Conservation (phyloP, 371 early-diverging fungal genomes). For the Blastocladiella emersonii region DNA sequence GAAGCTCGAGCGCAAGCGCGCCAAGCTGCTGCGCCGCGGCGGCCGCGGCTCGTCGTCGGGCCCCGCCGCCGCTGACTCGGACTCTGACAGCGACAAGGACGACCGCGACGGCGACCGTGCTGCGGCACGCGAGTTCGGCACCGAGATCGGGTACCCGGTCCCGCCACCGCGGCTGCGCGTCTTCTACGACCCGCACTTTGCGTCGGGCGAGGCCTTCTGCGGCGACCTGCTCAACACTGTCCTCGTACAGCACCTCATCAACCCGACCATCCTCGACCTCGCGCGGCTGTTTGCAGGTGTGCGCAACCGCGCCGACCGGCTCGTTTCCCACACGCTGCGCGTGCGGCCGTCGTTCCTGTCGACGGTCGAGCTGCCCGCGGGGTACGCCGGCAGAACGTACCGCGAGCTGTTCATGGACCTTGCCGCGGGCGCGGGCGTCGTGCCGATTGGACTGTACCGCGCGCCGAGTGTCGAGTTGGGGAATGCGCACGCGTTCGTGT, state of each 20-base stretch:
- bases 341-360: not conserved
- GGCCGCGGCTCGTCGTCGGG: no score
- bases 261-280: not conserved
- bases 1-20: no score
- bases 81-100: no score
- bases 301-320: not conserved
- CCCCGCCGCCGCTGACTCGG: no score
- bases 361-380: not conserved
- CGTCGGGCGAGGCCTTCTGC: slow-evolving; percentile 1
- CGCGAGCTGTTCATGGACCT: not conserved
- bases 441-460: slow-evolving; percentile 2
- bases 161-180: not conserved
- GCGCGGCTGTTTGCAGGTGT: not conserved
- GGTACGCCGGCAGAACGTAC: not conserved
- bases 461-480: not conserved
- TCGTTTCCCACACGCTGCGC: not conserved
- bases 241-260: not conserved
- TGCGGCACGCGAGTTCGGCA: not conserved
- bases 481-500: not conserved
- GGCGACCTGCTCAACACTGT: not conserved
- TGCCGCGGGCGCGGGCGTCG: not conserved
- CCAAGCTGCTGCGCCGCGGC: no score
- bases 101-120: no score
- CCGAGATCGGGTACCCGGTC: not conserved
- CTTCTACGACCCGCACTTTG: not conserved